Percentiles rank a stretch among this genome's conserved stretches.
Conservation (phyloP, 768 basidiomycete species). For the Lactarius sanguifluus region DNA sequence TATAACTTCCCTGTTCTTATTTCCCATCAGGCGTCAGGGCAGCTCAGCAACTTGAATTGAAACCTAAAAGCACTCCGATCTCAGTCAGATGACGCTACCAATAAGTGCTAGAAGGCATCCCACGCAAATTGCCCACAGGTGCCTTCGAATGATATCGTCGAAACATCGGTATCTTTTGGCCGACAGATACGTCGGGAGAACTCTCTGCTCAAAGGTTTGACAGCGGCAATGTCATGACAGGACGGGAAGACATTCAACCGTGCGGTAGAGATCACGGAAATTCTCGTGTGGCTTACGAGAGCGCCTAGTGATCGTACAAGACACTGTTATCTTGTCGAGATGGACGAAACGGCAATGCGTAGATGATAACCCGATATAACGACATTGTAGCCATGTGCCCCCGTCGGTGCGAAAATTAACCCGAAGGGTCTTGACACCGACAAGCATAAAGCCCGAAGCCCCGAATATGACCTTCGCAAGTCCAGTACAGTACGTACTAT, state of each 20-base stretch:
- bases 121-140: conserved; percentile 60
- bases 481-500: neutral
- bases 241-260: conserved; percentile 70
- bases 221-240: conserved; percentile 49
- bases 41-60: conserved; percentile 41
- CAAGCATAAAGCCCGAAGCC: neutral
- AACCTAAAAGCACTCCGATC: conserved; percentile 44
- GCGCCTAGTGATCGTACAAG: neutral
- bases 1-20: conserved; percentile 47
- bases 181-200: conserved; percentile 56
- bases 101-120: conserved; percentile 57
- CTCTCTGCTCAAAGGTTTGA: conserved; percentile 52
- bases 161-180: conserved; percentile 65
- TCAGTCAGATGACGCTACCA: conserved; percentile 42
- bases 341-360: neutral
- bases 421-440: too few relatives aligned
- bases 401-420: neutral
- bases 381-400: neutral
- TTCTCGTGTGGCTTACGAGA: conserved; percentile 39
- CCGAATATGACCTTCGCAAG: neutral
- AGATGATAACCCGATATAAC: neutral
- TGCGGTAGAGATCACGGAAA: conserved; percentile 65
- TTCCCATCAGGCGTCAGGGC: conserved; percentile 51
- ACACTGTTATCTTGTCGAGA: neutral
- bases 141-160: conserved; percentile 60